Base-by-base conservation (phyloP, 257 asterid species). In the Gentiana straminea region DNA sequence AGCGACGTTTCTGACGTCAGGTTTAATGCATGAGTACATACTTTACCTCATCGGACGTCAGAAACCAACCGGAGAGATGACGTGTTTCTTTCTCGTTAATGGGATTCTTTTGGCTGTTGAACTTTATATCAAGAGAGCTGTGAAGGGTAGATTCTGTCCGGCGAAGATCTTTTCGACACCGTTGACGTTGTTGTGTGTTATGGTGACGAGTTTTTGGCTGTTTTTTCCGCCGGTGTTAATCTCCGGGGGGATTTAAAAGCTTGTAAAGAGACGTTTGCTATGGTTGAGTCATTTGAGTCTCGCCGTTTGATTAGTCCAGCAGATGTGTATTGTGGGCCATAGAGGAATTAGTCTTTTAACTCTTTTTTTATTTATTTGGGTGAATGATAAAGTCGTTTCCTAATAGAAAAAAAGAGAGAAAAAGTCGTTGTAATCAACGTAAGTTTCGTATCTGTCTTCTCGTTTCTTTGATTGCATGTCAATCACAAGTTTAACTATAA, bases 1-100 rank as follows among this genome's bases (percentile, higher is more conserved):
- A 60, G 70, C 74, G 1, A 58, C 79, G 3, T 78, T 81, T 37
- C 5, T 78, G 37, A 83, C 73, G 0, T 82, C 91, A 1, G 91
- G 86, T 2, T 39, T 82, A 35, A 79, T 79, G 91, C 86, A 82
- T 15, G 91, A 82, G 56, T 64, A 77, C 37, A 61, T 77, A 2
- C 67, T 77, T 15, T 79, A 73, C 48, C 51, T 74, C 65, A n/a
- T 82, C 15, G 75, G 81, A n/a, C 57, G 84, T 8, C n/a, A 61
- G 71, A 70, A 50, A 54, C 84, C 84, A 1, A 73, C 56, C 2
- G 79, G 91, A 0, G 77, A 77, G 56, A 64, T 71, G 49, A 66
- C 61, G 46, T 64, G 70, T 24, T 79, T 70, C 66, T 82, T 82
- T 37, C 39, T 79, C 58, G 0, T 77, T 13, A 73, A 82, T 52